Percentiles rank a stretch among this genome's conserved stretches.
Evolutionary conservation across 306 rosid genomes (phyloP).

Genomic region (Sicyos edulis): DNA sequence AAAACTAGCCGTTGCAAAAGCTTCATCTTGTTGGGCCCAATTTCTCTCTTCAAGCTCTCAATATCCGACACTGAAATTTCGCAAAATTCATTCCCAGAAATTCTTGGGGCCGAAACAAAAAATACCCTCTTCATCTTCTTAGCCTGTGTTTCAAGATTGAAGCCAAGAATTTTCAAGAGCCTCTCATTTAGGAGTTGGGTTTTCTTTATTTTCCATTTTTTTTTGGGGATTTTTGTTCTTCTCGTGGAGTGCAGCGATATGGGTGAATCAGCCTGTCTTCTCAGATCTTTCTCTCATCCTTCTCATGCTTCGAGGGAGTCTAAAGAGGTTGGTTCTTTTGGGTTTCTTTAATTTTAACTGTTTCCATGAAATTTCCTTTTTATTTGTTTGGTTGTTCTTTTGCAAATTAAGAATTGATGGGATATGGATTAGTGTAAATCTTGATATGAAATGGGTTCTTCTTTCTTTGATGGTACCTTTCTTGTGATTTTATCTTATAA

Average conservation of each 20-base stretch:
- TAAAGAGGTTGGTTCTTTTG: conserved; percentile 39
- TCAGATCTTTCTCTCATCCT: conserved; percentile 56
- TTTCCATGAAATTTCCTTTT: neutral
- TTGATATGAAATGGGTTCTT: neutral
- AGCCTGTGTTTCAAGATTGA: neutral
- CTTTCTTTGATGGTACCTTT: neutral
- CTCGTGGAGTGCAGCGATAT: conserved; percentile 20
- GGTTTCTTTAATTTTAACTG: conserved; percentile 7
- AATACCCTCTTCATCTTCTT: neutral
- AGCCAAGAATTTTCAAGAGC: neutral
- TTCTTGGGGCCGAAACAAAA: neutral
- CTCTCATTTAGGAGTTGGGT: neutral
- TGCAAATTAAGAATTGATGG: neutral
- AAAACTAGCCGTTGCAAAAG: conserved; percentile 19
- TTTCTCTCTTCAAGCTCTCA: conserved; percentile 7
- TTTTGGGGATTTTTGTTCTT: neutral
- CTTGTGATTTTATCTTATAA: neutral
- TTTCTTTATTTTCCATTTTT: neutral
- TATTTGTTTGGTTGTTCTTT: neutral
- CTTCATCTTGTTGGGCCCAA: conserved; percentile 13
- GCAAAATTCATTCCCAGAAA: neutral
- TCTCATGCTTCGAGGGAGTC: conserved; percentile 35
- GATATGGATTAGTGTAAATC: neutral
- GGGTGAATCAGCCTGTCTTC: conserved; percentile 56
- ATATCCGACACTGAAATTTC: neutral